These are phyloP conservation scores for Mrakia hoshinonis DNA, from an alignment of 768 basidiomycete species.

Conservation along the genomic window DNA sequence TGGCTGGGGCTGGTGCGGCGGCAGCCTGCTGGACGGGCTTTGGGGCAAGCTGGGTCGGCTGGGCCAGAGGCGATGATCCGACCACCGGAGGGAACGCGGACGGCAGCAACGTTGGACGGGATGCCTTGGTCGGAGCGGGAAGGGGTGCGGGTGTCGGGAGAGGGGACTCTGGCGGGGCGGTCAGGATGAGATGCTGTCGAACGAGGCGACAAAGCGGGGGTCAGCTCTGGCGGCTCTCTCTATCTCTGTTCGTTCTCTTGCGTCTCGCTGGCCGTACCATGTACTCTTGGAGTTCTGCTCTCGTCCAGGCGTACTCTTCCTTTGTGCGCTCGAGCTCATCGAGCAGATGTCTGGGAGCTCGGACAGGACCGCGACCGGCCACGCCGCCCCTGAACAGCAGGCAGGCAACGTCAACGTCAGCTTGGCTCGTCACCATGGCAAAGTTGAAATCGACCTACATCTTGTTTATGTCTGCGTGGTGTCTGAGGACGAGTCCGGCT, in stretches of 20 bases:
- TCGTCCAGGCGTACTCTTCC: slow-evolving; percentile 16
- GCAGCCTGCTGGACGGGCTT: neutral
- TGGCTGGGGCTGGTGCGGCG: neutral
- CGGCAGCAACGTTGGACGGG: neutral
- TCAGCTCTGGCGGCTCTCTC: neutral
- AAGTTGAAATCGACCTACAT: neutral
- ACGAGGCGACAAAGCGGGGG: too few species aligned
- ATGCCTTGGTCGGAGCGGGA: neutral
- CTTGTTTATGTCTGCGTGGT: neutral
- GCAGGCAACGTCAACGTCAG: neutral
- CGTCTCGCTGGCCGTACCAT: neutral
- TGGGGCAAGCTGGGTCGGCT: neutral
- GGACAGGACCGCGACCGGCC: neutral
- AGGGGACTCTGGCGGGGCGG: neutral
- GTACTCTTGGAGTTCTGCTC: slow-evolving; percentile 13
- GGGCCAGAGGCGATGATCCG: neutral
- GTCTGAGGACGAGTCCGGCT: neutral
- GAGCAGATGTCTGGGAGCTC: slow-evolving; percentile 6
- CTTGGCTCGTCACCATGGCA: neutral
- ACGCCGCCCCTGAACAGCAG: neutral
- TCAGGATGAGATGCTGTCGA: slow-evolving; percentile 4
- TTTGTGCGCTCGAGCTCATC: neutral
- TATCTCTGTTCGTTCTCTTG: neutral
- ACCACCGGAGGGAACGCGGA: neutral
- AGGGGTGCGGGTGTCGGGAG: neutral